Evolutionary conservation across 129 eudicot species (phyloP), one percentile per base, ranked within the genome.

Genomic region (Flaveria trinervia): DNA sequence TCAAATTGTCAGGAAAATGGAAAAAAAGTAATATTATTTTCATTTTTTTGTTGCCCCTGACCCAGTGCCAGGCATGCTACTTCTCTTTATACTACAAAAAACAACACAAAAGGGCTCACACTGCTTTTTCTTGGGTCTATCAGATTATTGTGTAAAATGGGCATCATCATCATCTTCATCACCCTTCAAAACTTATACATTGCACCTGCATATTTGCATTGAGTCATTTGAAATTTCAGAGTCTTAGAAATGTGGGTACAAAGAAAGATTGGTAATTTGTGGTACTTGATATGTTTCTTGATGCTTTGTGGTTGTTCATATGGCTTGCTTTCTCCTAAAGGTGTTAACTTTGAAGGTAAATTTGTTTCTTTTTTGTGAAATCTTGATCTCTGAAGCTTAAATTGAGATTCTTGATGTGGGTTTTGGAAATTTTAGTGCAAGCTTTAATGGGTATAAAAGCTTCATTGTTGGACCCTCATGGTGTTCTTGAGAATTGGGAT

Each of bases 291-390:
- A 80, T 81, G 80, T 64, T 80, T 80, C 79, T 54, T 88, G 51
- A 71, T 84, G 82, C 48, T 84, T 74, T 89, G 69, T 70, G 65
- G 82, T 73, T 68, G 77, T 74, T 78, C 86, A 55, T 73, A 67
- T 77, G 84, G 85, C 45, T 84, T 92, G 91, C 97, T 92, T 60
- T 92, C 97, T 59, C 85, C 97, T 64, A 92, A 89, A 88, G 97
- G 97, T 74, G 97, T 92, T 22, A 92, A 92, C 89, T 92, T 82
- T 92, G 97, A 92, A 92, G 97, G 97, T 92, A 88, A 84, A n/a
- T 18, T 73, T 46, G 18, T 0, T 18, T 51, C 10, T 79, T 50
- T 43, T 78, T 74, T 41, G 67, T 67, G 26, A 68, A 68, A 70
- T 67, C 56, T 67, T 60, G 73, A 73, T 80, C 39, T 74, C 50